Conservation (phyloP, 345 rosid species). For the Ceriops decandra region DNA sequence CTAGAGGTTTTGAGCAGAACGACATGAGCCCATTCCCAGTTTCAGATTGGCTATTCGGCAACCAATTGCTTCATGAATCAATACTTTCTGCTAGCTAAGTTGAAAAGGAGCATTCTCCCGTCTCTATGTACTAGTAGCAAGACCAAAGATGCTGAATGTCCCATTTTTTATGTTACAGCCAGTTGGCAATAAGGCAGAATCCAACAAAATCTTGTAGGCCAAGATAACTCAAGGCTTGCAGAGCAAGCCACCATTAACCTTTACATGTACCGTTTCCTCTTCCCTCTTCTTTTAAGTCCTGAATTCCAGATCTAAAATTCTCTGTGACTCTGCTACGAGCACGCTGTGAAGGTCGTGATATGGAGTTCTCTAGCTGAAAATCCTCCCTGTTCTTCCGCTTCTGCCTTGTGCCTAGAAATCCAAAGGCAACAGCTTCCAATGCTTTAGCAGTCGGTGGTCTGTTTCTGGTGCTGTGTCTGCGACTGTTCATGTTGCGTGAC, state of each 20-base stretch:
- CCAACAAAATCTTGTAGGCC: too few relatives aligned
- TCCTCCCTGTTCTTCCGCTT: constrained; percentile 33
- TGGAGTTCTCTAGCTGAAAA: constrained; percentile 1
- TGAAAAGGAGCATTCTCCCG: too few relatives aligned
- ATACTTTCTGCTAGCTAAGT: too few relatives aligned
- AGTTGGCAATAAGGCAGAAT: too few relatives aligned
- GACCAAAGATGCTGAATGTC: too few relatives aligned
- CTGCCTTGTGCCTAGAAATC: constrained; percentile 32
- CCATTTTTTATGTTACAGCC: too few relatives aligned
- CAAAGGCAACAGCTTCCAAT: constrained; percentile 54
- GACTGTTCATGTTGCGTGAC: constrained; percentile 22
- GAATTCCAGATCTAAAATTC: constrained; percentile 1
- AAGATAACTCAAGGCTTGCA: constrained; percentile 13
- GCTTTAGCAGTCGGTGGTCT: constrained; percentile 53
- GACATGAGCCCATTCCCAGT: background rate
- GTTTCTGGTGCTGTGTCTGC: constrained; percentile 55
- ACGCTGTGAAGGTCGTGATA: constrained; percentile 25
- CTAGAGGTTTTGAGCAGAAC: background rate
- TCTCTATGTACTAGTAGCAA: too few relatives aligned
- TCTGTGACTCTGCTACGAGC: constrained; percentile 16
- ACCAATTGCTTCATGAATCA: too few relatives aligned
- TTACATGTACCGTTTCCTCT: constrained; percentile 21
- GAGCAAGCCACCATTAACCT: background rate
- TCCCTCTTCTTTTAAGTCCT: constrained; percentile 20
- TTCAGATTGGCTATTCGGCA: background rate